phyloP scores from a whole-genome alignment of 139 green algal species.

The Pedinophyceae sp. region DNA sequence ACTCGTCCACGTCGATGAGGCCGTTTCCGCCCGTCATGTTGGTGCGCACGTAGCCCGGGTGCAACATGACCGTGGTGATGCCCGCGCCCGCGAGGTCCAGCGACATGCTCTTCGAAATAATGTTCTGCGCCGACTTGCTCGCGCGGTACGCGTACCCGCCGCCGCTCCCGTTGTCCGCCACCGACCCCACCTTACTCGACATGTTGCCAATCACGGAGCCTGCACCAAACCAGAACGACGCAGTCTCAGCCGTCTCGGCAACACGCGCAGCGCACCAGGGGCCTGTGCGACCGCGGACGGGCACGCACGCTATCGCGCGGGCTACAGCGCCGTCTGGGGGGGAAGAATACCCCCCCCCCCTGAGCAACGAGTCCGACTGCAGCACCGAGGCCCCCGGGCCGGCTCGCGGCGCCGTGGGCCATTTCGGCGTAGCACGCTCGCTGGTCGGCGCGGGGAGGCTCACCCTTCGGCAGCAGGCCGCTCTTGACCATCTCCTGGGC shows the following conservation, averaged over 20 bases:
- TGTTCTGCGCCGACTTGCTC: constrained; percentile 57
- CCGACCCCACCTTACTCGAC: background rate
- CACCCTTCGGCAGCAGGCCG: constrained; percentile 15
- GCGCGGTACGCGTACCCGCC: constrained; percentile 38
- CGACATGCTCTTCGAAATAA: constrained; percentile 38
- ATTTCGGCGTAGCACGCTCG: too few species aligned
- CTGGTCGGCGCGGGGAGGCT: too few species aligned
- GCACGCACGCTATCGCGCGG: background rate
- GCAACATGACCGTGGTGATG: constrained; percentile 33
- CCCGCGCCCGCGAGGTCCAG: constrained; percentile 32
- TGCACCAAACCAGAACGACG: background rate
- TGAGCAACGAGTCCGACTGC: constrained; percentile 7
- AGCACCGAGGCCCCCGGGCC: too few species aligned
- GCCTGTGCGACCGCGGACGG: background rate
- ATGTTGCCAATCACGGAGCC: constrained; percentile 13
- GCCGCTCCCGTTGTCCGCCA: constrained; percentile 13
- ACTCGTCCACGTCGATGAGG: constrained; percentile 30
- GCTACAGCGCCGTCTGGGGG: background rate
- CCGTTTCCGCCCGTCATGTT: constrained; percentile 30
- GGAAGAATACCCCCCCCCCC: too few species aligned
- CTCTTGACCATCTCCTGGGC: constrained; percentile 23
- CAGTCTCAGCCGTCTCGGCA: background rate
- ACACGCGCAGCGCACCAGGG: background rate
- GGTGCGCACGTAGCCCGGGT: constrained; percentile 40
- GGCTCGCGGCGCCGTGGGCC: too few species aligned